Conservation (phyloP, 2,329 filamentous ascomycete genomes). For the Chrysoporthe deuterocubensis region DNA sequence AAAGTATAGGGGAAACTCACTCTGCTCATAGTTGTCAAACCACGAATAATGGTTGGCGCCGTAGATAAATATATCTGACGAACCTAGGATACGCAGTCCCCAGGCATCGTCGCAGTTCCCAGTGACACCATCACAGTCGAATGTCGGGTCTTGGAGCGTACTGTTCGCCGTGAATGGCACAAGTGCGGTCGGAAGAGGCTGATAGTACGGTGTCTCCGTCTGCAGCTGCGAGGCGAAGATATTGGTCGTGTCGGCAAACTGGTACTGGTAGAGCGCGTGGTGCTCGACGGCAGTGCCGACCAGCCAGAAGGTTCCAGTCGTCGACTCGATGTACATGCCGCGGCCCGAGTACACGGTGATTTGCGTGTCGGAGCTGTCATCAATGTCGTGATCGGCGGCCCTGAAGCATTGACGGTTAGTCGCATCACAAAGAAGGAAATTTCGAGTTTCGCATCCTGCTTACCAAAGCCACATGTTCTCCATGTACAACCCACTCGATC, state of each 20-base stretch:
- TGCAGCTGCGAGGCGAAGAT: conserved; percentile 68
- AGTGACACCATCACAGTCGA: conserved; percentile 44
- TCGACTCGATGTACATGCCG: conserved; percentile 53
- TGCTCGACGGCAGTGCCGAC: conserved; percentile 70
- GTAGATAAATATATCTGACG: conserved; percentile 60
- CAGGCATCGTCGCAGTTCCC: conserved; percentile 60
- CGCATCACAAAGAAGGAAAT: neutral
- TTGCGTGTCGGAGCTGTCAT: conserved; percentile 45
- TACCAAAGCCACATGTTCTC: conserved; percentile 55
- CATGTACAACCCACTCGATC: conserved; percentile 43
- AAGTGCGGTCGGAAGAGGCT: conserved; percentile 63
- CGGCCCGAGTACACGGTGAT: conserved; percentile 56
- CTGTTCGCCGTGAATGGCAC: conserved; percentile 55
- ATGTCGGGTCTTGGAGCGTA: conserved; percentile 56
- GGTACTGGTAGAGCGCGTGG: conserved; percentile 69
- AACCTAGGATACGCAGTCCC: conserved; percentile 65
- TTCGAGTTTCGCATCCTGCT: neutral
- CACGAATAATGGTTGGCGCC: conserved; percentile 71
- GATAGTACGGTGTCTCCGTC: conserved; percentile 73
- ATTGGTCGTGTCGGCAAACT: conserved; percentile 63
- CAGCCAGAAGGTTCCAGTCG: conserved; percentile 58
- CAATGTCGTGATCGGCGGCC: conserved; percentile 40
- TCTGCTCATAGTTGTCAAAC: conserved; percentile 61
- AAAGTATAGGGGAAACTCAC: conserved; percentile 2
- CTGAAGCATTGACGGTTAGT: conserved; percentile 25